These are phyloP conservation scores for Nematocida minor DNA, from an alignment of 371 early-diverging fungal genomes.

Conservation along the genomic window DNA sequence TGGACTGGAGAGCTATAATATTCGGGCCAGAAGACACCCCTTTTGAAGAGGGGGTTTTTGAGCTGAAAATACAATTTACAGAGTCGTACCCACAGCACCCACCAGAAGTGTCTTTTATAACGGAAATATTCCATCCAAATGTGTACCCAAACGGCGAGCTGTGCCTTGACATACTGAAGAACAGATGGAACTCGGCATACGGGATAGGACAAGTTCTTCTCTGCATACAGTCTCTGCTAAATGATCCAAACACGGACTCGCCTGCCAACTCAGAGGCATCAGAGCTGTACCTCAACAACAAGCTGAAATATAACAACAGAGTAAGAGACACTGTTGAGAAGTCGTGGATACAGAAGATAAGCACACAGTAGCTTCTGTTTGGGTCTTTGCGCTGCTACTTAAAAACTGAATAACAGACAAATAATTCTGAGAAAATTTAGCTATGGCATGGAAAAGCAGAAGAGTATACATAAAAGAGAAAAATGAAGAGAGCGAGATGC, in stretches of 20 bases:
- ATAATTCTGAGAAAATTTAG: neutral
- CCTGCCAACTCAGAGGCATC: constrained; percentile 98
- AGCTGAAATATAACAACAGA: constrained; percentile 80
- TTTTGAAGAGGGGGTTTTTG: constrained; percentile 97
- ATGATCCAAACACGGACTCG: constrained; percentile 91
- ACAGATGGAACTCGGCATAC: constrained; percentile 82
- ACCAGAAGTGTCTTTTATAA: constrained; percentile 86
- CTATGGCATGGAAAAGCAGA: neutral
- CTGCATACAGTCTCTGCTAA: constrained; percentile 86
- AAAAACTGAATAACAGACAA: too few relatives aligned
- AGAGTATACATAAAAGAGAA: neutral
- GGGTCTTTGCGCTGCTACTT: too few relatives aligned
- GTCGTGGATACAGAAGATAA: constrained; percentile 69
- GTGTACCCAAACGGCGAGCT: constrained; percentile 94
- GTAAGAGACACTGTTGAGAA: constrained; percentile 84
- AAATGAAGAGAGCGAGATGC: neutral
- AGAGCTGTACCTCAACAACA: constrained; percentile 78
- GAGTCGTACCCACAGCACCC: constrained; percentile 96
- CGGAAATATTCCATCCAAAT: constrained; percentile 97
- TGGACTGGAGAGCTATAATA: constrained; percentile 92
- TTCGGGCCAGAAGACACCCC: constrained; percentile 93
- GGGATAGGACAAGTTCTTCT: constrained; percentile 88
- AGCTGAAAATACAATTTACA: constrained; percentile 83
- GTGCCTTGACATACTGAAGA: constrained; percentile 93
- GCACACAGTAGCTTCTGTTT: neutral